These are phyloP conservation scores for Raddia guianensis DNA, from an alignment of 176 grass and related monocot species.

Conservation along the genomic window DNA sequence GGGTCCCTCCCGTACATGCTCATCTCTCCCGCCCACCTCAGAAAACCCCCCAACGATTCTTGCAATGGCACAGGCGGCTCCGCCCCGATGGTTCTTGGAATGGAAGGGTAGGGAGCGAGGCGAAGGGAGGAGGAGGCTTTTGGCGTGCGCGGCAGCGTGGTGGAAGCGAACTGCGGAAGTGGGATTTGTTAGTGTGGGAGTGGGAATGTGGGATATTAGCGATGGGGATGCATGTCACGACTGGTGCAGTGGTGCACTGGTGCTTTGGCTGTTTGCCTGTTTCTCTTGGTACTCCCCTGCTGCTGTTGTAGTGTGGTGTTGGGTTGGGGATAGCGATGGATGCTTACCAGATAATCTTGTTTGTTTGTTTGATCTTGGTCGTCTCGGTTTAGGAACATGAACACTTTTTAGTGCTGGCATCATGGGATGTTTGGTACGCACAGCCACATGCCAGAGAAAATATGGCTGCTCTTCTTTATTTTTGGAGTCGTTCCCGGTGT, in stretches of 20 bases:
- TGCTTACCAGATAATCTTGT: conserved; percentile 21
- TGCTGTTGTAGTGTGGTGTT: neutral
- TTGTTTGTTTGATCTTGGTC: conserved; percentile 27
- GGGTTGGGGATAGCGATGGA: conserved; percentile 31
- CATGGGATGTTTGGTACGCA: neutral
- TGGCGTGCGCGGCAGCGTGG: neutral
- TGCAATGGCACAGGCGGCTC: neutral
- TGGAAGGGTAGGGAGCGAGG: neutral
- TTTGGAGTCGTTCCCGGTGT: neutral
- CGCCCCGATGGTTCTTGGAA: conserved; percentile 15
- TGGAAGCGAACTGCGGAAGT: neutral
- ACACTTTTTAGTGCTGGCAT: neutral
- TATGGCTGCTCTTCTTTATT: neutral
- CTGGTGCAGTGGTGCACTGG: neutral
- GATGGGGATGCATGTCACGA: conserved; percentile 4
- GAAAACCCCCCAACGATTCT: neutral
- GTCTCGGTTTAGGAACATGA: neutral
- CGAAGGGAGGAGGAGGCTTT: neutral
- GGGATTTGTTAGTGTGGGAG: conserved; percentile 30
- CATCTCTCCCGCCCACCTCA: conserved; percentile 44
- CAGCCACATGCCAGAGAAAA: neutral
- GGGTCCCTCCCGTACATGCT: conserved; percentile 97
- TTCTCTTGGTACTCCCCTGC: neutral
- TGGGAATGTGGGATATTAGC: conserved; percentile 17
- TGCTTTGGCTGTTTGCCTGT: conserved; percentile 36